Percentiles rank a stretch among this genome's conserved stretches.
Evolutionary conservation across 2,329 filamentous ascomycete species (phyloP).

Genomic region (Sphaceloma murrayae): DNA sequence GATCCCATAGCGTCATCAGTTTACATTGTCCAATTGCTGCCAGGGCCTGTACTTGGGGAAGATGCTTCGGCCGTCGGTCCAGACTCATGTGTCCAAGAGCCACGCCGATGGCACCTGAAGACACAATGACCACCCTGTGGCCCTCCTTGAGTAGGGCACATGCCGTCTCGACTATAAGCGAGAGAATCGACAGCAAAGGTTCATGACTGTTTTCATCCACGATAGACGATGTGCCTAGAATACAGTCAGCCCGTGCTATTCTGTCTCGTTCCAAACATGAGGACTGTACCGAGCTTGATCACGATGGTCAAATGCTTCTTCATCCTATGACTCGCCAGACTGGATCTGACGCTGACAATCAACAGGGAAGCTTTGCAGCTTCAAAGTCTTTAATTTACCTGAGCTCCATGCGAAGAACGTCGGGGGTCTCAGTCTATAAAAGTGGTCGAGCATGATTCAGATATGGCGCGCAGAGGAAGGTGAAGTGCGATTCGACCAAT

Average conservation of each 20-base stretch:
- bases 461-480: background rate
- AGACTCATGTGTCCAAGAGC: conserved; percentile 85
- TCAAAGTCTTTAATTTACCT: too few relatives aligned
- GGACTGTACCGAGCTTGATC: conserved; percentile 67
- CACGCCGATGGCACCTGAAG: conserved; percentile 92
- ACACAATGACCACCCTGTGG: conserved; percentile 90
- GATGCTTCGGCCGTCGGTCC: conserved; percentile 75
- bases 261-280: too few relatives aligned
- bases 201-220: conserved; percentile 94
- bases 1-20: conserved; percentile 92
- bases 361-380: too few relatives aligned
- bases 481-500: conserved; percentile 15
- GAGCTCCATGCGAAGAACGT: too few relatives aligned
- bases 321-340: conserved; percentile 38
- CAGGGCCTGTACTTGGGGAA: conserved; percentile 83
- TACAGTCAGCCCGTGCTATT: too few relatives aligned
- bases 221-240: conserved; percentile 89
- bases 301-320: conserved; percentile 68
- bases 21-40: conserved; percentile 94
- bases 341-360: too few relatives aligned
- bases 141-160: conserved; percentile 81
- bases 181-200: conserved; percentile 81
- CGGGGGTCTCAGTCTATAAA: too few relatives aligned
- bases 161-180: conserved; percentile 87
- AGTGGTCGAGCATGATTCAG: too few relatives aligned